Conservation (phyloP, 129 eudicot species). For the Dittrichia graveolens region DNA sequence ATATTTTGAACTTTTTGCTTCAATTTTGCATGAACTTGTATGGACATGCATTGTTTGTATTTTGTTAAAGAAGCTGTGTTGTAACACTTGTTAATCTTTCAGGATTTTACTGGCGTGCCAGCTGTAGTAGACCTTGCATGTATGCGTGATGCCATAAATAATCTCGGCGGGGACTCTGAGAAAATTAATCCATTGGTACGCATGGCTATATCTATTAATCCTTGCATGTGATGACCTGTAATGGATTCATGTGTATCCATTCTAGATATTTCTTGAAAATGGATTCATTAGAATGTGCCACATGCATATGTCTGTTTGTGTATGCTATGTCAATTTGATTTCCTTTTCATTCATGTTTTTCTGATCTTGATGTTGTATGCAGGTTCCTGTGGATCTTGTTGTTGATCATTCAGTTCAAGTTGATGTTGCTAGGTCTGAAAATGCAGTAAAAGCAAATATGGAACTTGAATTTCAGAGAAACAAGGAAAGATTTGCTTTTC, state of each 20-base stretch:
- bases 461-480: slow-evolving; percentile 93
- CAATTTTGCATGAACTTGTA: slow-evolving; percentile 7
- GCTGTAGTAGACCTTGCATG: slow-evolving; percentile 97
- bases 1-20: not conserved
- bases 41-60: not conserved
- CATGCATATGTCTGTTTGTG: not conserved
- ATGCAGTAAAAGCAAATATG: slow-evolving; percentile 95
- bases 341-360: not conserved
- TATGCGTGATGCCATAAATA: slow-evolving; percentile 99
- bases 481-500: slow-evolving; percentile 92
- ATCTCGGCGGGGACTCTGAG: slow-evolving; percentile 85
- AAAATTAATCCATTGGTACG: slow-evolving; percentile 97
- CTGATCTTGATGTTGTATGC: slow-evolving; percentile 30
- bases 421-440: slow-evolving; percentile 90
- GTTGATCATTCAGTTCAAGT: slow-evolving; percentile 98
- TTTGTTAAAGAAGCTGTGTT: not conserved
- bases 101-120: slow-evolving; percentile 99
- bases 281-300: not conserved
- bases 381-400: slow-evolving; percentile 99
- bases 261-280: slow-evolving; percentile 9
- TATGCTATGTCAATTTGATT: not conserved
- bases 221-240: not conserved
- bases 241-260: not conserved
- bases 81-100: slow-evolving; percentile 16
- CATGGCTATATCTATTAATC: not conserved